These are phyloP conservation scores for Xerocomus brunneocitrinus DNA, from an alignment of 768 basidiomycete species.

Conservation along the genomic window DNA sequence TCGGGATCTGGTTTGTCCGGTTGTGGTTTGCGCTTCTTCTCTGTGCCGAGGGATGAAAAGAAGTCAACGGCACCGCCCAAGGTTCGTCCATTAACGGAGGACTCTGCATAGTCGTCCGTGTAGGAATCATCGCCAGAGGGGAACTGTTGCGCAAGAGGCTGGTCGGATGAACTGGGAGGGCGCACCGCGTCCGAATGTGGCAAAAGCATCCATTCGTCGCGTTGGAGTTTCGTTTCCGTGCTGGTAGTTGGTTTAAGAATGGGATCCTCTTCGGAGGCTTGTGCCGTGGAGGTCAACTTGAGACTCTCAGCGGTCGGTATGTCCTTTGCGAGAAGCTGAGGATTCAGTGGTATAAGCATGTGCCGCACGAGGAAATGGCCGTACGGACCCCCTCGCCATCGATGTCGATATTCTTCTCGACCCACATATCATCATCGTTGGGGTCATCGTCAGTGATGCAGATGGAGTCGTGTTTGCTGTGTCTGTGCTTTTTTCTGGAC, in stretches of 20 bases:
- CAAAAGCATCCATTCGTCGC: slow-evolving; percentile 91
- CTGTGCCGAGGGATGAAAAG: slow-evolving; percentile 83
- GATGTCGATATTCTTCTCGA: slow-evolving; percentile 81
- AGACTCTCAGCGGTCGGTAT: slow-evolving; percentile 77
- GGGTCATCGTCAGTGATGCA: slow-evolving; percentile 66
- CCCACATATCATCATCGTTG: slow-evolving; percentile 75
- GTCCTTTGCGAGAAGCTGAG: slow-evolving; percentile 59
- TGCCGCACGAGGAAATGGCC: background rate
- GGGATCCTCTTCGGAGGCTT: slow-evolving; percentile 40
- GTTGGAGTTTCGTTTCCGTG: slow-evolving; percentile 49
- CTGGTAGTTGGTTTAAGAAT: slow-evolving; percentile 42
- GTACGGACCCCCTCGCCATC: slow-evolving; percentile 66
- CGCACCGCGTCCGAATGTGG: slow-evolving; percentile 26
- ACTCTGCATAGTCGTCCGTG: slow-evolving; percentile 64
- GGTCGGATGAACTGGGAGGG: slow-evolving; percentile 28
- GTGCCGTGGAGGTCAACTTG: slow-evolving; percentile 59
- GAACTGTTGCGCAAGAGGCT: slow-evolving; percentile 28
- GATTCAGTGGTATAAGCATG: slow-evolving; percentile 4
- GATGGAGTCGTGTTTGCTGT: slow-evolving; percentile 32
- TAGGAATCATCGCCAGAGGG: slow-evolving; percentile 44
- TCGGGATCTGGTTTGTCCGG: slow-evolving; percentile 63
- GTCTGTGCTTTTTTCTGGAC: slow-evolving; percentile 33
- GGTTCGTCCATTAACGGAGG: slow-evolving; percentile 41
- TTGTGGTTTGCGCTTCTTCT: slow-evolving; percentile 61
- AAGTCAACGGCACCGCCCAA: slow-evolving; percentile 71